phyloP scores from a whole-genome alignment of 208 protist species.

The Trypanosoma platydactyli region DNA sequence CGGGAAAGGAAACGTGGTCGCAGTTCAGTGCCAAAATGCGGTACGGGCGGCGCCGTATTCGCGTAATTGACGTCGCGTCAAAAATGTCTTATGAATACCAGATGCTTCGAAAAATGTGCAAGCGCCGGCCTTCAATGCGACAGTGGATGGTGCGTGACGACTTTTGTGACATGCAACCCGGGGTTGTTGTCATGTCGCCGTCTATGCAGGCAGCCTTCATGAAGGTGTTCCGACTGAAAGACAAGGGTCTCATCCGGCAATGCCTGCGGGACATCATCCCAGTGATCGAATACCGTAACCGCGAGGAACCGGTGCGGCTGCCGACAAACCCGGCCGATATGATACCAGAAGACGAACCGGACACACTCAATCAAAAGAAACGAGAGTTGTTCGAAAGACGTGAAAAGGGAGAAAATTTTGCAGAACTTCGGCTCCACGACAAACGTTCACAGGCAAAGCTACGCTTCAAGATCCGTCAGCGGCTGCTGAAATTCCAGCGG shows the following conservation, averaged over 20 bases:
- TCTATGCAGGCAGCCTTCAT: conserved; percentile 91
- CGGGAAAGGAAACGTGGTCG: conserved; percentile 85
- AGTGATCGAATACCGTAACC: conserved; percentile 88
- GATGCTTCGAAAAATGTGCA: conserved; percentile 87
- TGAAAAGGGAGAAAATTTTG: conserved; percentile 78
- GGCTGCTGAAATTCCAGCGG: conserved; percentile 85
- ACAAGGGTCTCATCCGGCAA: conserved; percentile 81
- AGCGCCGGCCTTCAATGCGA: conserved; percentile 78
- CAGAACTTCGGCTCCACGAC: conserved; percentile 63
- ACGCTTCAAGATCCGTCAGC: conserved; percentile 79
- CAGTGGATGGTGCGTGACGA: conserved; percentile 88
- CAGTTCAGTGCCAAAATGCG: conserved; percentile 85
- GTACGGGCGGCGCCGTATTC: conserved; percentile 70
- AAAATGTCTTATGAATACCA: conserved; percentile 94
- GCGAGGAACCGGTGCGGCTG: conserved; percentile 59
- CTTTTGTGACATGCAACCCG: conserved; percentile 84
- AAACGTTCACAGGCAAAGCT: conserved; percentile 83
- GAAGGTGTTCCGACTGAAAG: conserved; percentile 86
- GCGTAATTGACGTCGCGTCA: conserved; percentile 85
- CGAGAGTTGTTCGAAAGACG: conserved; percentile 81
- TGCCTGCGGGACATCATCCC: conserved; percentile 87
- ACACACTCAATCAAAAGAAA: conserved; percentile 90
- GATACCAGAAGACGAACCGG: conserved; percentile 81
- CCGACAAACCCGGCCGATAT: conserved; percentile 56
- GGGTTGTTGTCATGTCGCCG: conserved; percentile 87